Conservation (phyloP, 2,329 filamentous ascomycete genomes). For the Verticillium klebahnii region DNA sequence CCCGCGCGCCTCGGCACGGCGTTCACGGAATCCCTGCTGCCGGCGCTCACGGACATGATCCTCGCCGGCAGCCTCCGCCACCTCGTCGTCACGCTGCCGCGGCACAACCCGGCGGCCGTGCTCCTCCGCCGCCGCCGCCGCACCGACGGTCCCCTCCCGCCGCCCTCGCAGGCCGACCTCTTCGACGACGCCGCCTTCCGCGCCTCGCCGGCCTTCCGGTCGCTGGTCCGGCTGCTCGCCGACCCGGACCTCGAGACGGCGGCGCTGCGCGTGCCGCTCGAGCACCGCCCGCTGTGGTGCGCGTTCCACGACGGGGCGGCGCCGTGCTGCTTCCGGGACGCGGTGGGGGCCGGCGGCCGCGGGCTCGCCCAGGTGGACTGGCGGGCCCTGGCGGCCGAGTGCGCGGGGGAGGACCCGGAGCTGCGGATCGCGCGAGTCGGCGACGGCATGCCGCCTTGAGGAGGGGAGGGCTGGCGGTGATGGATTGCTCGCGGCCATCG, state of each 20-base stretch:
- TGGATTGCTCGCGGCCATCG: too few relatives aligned
- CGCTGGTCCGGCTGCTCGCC: constrained; percentile 34
- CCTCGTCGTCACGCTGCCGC: constrained; percentile 16
- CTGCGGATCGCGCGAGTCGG: constrained; percentile 11
- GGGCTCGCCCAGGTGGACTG: constrained; percentile 24
- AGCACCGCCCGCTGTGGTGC: constrained; percentile 35
- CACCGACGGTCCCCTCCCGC: not conserved
- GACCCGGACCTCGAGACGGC: constrained; percentile 40
- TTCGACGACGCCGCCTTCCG: constrained; percentile 10
- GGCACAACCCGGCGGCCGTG: constrained; percentile 4
- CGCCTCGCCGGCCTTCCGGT: constrained; percentile 12
- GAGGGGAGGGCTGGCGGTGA: too few relatives aligned
- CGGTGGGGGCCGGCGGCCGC: constrained; percentile 6
- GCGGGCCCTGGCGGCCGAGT: constrained; percentile 22
- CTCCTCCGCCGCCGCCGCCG: not conserved
- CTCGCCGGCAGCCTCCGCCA: constrained; percentile 16
- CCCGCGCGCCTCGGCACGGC: constrained; percentile 15
- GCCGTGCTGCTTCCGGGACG: constrained; percentile 7
- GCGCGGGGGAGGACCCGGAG: constrained; percentile 21
- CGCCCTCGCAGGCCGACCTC: constrained; percentile 13
- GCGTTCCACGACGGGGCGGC: constrained; percentile 31
- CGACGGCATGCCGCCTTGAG: not conserved
- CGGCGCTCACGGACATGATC: constrained; percentile 19
- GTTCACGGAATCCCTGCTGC: constrained; percentile 12
- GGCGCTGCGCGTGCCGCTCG: constrained; percentile 29